phyloP scores from a whole-genome alignment of 495 filamentous ascomycete species.

The Trichocladium uniseriatum region DNA sequence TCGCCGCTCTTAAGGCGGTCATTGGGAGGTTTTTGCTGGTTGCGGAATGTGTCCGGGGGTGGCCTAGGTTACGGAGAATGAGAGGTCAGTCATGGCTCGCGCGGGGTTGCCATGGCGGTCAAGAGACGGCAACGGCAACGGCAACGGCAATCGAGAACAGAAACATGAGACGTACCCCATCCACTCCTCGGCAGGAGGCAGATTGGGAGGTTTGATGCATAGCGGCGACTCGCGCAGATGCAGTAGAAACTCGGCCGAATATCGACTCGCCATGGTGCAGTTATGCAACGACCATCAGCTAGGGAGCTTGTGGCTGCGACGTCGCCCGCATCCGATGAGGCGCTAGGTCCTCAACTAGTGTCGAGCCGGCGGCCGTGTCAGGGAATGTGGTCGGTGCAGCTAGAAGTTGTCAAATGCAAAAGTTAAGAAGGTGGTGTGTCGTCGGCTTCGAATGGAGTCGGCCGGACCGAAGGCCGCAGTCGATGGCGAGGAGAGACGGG shows the following conservation, averaged over 20 bases:
- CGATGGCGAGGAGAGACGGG: not conserved
- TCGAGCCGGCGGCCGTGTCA: not conserved
- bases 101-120: too few species aligned
- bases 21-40: slow-evolving; percentile 32
- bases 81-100: not conserved
- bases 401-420: not conserved
- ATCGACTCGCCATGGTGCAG: slow-evolving; percentile 47
- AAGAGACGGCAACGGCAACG: too few species aligned
- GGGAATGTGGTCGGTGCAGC: too few species aligned
- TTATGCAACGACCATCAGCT: slow-evolving; percentile 22
- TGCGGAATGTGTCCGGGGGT: slow-evolving; percentile 36
- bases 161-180: slow-evolving; percentile 65
- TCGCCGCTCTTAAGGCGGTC: slow-evolving; percentile 39
- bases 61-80: slow-evolving; percentile 20
- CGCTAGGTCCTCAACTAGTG: not conserved
- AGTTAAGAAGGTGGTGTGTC: not conserved
- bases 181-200: slow-evolving; percentile 93
- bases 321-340: not conserved
- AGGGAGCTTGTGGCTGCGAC: not conserved
- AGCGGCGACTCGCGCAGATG: slow-evolving; percentile 73
- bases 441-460: not conserved
- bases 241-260: slow-evolving; percentile 71
- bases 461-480: too few species aligned
- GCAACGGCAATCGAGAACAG: not conserved
- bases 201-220: slow-evolving; percentile 65